Conservation (phyloP, 768 basidiomycete species). For the Agaricus sinodeliciosus region DNA sequence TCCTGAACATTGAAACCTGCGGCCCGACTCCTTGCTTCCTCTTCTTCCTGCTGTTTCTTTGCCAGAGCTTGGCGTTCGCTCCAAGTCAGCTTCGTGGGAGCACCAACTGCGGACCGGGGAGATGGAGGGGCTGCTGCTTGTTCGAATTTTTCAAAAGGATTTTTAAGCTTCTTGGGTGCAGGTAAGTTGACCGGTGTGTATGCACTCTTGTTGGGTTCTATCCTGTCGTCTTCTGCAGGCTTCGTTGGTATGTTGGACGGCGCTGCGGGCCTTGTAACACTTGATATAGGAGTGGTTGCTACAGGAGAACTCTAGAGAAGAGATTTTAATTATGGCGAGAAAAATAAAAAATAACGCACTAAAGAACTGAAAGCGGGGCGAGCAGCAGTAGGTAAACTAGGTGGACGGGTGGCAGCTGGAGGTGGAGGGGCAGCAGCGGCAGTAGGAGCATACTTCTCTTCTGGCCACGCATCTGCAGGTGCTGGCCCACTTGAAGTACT, state of each 20-base stretch:
- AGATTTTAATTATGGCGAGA: neutral
- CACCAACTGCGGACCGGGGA: slow-evolving; percentile 13
- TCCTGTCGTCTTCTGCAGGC: slow-evolving; percentile 74
- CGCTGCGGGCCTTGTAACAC: slow-evolving; percentile 28
- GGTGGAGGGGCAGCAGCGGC: slow-evolving; percentile 35
- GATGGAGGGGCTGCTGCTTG: slow-evolving; percentile 25
- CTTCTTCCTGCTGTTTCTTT: slow-evolving; percentile 80
- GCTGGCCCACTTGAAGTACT: slow-evolving; percentile 26
- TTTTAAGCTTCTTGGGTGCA: slow-evolving; percentile 82
- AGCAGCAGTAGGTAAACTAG: slow-evolving; percentile 29
- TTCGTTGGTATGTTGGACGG: slow-evolving; percentile 53
- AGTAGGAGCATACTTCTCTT: slow-evolving; percentile 35
- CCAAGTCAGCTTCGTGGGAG: slow-evolving; percentile 85
- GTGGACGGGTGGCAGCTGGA: slow-evolving; percentile 41
- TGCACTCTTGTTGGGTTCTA: slow-evolving; percentile 79
- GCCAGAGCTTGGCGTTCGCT: slow-evolving; percentile 87
- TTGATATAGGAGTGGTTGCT: slow-evolving; percentile 18
- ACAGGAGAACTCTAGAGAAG: slow-evolving; percentile 12
- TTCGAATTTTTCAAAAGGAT: slow-evolving; percentile 66
- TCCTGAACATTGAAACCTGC: slow-evolving; percentile 39
- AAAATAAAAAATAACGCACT: slow-evolving; percentile 15
- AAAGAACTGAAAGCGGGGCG: slow-evolving; percentile 30
- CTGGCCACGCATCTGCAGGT: slow-evolving; percentile 55
- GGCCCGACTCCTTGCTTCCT: slow-evolving; percentile 55
- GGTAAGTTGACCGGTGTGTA: slow-evolving; percentile 85